A percentile compares a stretch with the other conserved stretches of the same genome.
phyloP scores from a whole-genome alignment of 164 flowering plant species.

The Magnolia changhungtana region DNA sequence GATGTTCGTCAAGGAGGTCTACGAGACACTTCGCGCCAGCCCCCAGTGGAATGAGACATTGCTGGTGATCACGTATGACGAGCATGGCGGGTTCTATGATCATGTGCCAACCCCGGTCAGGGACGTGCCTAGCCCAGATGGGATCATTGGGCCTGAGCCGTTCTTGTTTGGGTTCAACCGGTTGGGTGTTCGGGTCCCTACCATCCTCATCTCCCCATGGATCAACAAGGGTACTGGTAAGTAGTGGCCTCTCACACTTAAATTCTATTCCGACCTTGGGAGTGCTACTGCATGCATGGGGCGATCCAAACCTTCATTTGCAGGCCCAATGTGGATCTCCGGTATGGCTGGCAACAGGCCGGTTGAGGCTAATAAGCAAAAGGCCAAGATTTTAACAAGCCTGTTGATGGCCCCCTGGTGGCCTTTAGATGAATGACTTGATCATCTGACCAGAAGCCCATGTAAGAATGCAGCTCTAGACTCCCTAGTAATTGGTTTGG shows the following conservation, averaged over 20 bases:
- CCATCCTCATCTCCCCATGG: constrained; percentile 82
- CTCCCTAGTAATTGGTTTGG: too few relatives aligned
- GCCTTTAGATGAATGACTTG: too few relatives aligned
- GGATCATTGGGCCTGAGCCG: constrained; percentile 78
- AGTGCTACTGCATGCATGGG: too few relatives aligned
- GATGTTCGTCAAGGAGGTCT: constrained; percentile 86
- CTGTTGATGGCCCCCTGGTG: too few relatives aligned
- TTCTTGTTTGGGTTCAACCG: constrained; percentile 67
- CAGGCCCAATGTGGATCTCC: too few relatives aligned
- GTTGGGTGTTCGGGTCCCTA: constrained; percentile 86
- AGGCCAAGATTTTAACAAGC: too few relatives aligned
- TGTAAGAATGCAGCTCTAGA: too few relatives aligned
- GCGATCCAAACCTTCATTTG: too few relatives aligned
- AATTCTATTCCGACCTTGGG: too few relatives aligned
- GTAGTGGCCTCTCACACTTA: constrained; percentile 1
- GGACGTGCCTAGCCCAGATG: constrained; percentile 92
- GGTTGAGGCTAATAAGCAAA: too few relatives aligned
- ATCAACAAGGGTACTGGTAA: constrained; percentile 82
- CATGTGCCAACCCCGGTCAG: constrained; percentile 80
- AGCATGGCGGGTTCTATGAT: constrained; percentile 90
- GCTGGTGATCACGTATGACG: constrained; percentile 79
- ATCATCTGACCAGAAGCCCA: too few relatives aligned
- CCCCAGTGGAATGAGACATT: constrained; percentile 94
- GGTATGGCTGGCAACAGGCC: too few relatives aligned
- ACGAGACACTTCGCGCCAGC: constrained; percentile 74